Conservation (phyloP, 1,284 basidiomycete genomes). For the Trametes versicolor region DNA sequence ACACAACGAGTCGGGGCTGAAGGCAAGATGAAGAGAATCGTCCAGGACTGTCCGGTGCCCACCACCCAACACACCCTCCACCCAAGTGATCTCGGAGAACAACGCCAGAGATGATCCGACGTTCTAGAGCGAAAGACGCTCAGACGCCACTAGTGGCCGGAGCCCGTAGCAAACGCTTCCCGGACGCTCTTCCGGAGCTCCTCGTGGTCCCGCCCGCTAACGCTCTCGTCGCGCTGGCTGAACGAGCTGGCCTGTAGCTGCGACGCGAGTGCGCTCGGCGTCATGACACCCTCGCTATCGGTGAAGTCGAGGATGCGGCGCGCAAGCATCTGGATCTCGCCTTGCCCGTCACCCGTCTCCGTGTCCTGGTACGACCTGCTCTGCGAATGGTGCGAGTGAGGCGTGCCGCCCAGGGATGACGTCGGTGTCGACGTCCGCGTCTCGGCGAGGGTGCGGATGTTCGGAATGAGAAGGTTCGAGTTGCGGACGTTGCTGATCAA, state of each 20-base stretch:
- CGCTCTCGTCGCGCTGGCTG: slow-evolving; percentile 56
- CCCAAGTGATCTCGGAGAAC: slow-evolving; percentile 10
- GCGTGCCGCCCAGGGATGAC: slow-evolving; percentile 75
- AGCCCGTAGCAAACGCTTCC: slow-evolving; percentile 67
- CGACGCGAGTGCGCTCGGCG: slow-evolving; percentile 68
- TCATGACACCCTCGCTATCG: slow-evolving; percentile 67
- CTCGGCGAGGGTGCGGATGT: slow-evolving; percentile 83
- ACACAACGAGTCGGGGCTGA: slow-evolving; percentile 10
- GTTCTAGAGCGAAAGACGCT: not conserved
- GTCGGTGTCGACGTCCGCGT: slow-evolving; percentile 78
- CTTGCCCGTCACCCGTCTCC: slow-evolving; percentile 83
- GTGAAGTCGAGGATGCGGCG: slow-evolving; percentile 88
- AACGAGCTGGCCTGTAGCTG: slow-evolving; percentile 70
- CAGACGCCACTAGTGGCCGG: slow-evolving; percentile 40
- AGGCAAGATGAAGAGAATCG: slow-evolving; percentile 20
- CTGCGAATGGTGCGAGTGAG: slow-evolving; percentile 76
- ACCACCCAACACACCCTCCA: slow-evolving; percentile 19
- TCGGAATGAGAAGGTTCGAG: slow-evolving; percentile 83
- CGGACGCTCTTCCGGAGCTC: slow-evolving; percentile 82
- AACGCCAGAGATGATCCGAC: slow-evolving; percentile 4
- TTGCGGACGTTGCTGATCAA: slow-evolving; percentile 89
- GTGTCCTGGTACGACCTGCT: slow-evolving; percentile 81
- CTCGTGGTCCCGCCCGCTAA: slow-evolving; percentile 71
- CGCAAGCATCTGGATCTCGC: slow-evolving; percentile 88
- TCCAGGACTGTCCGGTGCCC: slow-evolving; percentile 31